Evolutionary conservation across 179 eudicot species (phyloP).

Genomic region (Kewa caespitosa): DNA sequence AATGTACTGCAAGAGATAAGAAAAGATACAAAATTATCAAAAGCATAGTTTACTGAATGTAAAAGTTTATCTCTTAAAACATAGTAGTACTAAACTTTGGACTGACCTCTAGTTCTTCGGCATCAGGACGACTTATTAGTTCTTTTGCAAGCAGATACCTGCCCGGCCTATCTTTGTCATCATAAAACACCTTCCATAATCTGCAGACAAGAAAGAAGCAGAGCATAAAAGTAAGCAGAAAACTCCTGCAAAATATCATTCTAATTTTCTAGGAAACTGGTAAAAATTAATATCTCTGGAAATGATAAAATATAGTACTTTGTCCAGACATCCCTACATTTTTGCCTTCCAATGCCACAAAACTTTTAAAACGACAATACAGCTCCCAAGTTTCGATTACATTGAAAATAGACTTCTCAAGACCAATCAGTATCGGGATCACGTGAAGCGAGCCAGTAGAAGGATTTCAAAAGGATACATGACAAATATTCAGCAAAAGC

Average conservation of each 20-base stretch:
- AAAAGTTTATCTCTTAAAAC: not conserved
- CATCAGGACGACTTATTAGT: conserved; percentile 71
- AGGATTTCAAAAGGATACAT: no score
- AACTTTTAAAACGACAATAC: no score
- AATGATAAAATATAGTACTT: no score
- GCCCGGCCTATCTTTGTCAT: conserved; percentile 77
- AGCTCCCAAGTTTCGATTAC: no score
- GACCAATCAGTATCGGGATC: not conserved
- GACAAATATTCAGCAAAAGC: no score
- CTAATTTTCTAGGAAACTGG: no score
- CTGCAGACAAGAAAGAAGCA: conserved; percentile 36
- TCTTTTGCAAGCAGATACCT: conserved; percentile 89
- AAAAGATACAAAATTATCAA: not conserved
- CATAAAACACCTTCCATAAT: conserved; percentile 93
- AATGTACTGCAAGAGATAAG: conserved; percentile 52
- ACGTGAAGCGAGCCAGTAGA: no score
- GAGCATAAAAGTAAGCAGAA: not conserved
- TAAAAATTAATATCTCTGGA: no score
- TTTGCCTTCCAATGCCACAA: no score
- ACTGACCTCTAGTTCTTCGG: conserved; percentile 89
- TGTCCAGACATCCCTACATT: no score
- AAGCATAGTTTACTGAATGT: not conserved
- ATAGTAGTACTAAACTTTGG: no score
- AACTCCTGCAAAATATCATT: not conserved
- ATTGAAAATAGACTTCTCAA: no score